Conservation (phyloP, 2,329 filamentous ascomycete genomes). For the Colletotrichum agaves region DNA sequence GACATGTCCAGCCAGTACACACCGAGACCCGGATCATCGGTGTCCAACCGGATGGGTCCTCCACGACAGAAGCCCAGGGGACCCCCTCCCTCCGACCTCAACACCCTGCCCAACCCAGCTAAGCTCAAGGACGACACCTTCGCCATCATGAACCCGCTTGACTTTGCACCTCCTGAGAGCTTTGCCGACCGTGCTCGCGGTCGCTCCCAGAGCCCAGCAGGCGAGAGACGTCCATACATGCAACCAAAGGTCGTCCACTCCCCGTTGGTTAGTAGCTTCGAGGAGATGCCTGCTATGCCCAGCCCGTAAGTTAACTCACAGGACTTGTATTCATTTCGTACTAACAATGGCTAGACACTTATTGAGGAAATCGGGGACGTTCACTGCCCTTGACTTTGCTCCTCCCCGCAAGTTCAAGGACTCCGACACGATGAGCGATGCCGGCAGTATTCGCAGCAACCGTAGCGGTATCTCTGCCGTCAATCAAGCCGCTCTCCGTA, state of each 20-base stretch:
- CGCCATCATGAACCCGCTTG: slow-evolving; percentile 73
- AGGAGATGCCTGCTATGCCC: slow-evolving; percentile 85
- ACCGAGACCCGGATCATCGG: slow-evolving; percentile 73
- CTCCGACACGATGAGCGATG: slow-evolving; percentile 68
- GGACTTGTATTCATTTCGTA: not conserved
- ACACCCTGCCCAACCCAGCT: slow-evolving; percentile 84
- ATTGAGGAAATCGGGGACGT: slow-evolving; percentile 81
- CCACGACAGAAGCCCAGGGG: slow-evolving; percentile 53
- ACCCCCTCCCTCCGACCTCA: slow-evolving; percentile 79
- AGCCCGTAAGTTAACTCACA: slow-evolving; percentile 76
- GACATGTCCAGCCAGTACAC: slow-evolving; percentile 50
- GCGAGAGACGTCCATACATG: slow-evolving; percentile 77
- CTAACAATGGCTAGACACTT: slow-evolving; percentile 63
- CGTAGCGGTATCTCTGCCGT: slow-evolving; percentile 79
- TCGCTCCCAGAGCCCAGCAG: slow-evolving; percentile 70
- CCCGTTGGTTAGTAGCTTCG: slow-evolving; percentile 85
- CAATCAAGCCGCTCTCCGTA: slow-evolving; percentile 78
- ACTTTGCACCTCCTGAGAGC: slow-evolving; percentile 84
- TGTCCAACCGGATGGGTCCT: slow-evolving; percentile 58
- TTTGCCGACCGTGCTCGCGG: slow-evolving; percentile 77
- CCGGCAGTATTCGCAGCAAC: slow-evolving; percentile 75
- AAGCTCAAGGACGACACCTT: slow-evolving; percentile 86
- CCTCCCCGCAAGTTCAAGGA: slow-evolving; percentile 80
- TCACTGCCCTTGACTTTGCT: slow-evolving; percentile 84
- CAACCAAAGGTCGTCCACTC: slow-evolving; percentile 74